Conservation (phyloP, 1,139 yeast genomes). For the Kodamaea ohmeri region DNA sequence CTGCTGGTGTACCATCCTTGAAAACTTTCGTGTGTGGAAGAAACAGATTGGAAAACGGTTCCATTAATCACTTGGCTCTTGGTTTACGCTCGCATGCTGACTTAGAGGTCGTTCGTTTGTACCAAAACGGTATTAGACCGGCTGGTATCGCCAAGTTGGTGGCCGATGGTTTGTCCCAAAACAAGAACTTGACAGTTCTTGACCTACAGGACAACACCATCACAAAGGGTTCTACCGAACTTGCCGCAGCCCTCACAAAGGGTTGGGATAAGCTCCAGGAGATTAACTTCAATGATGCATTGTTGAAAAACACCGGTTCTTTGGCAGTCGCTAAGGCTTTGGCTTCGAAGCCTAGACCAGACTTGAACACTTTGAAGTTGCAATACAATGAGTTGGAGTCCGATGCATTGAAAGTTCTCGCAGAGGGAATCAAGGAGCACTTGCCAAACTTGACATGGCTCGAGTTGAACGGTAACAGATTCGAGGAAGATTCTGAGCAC, state of each 20-base stretch:
- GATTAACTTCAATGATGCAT: slow-evolving; percentile 84
- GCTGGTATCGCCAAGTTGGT: slow-evolving; percentile 79
- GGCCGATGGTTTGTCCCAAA: slow-evolving; percentile 64
- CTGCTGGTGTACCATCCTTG: slow-evolving; percentile 43
- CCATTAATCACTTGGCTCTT: slow-evolving; percentile 72
- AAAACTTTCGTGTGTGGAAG: slow-evolving; percentile 94
- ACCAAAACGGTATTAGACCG: slow-evolving; percentile 96
- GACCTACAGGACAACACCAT: slow-evolving; percentile 96
- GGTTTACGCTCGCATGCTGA: slow-evolving; percentile 75
- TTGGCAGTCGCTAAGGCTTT: slow-evolving; percentile 49
- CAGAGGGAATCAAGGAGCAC: slow-evolving; percentile 48
- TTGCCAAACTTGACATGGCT: slow-evolving; percentile 61
- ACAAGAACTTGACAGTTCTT: slow-evolving; percentile 59
- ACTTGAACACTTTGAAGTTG: slow-evolving; percentile 60
- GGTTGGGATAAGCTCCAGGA: slow-evolving; percentile 55
- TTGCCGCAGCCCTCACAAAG: slow-evolving; percentile 62
- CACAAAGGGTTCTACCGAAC: slow-evolving; percentile 59
- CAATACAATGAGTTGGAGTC: slow-evolving; percentile 88
- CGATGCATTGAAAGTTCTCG: slow-evolving; percentile 57
- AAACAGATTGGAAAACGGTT: slow-evolving; percentile 93
- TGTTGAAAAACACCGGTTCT: slow-evolving; percentile 77
- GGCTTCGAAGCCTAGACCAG: slow-evolving; percentile 32
- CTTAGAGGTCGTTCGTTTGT: slow-evolving; percentile 72
- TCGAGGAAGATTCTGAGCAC: slow-evolving; percentile 47
- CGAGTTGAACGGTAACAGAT: slow-evolving; percentile 90